A percentile compares a stretch with the other conserved stretches of the same genome.
Evolutionary conservation across 1,284 basidiomycete genomes (phyloP).

Genomic region (Ustilago vetiveriae): DNA sequence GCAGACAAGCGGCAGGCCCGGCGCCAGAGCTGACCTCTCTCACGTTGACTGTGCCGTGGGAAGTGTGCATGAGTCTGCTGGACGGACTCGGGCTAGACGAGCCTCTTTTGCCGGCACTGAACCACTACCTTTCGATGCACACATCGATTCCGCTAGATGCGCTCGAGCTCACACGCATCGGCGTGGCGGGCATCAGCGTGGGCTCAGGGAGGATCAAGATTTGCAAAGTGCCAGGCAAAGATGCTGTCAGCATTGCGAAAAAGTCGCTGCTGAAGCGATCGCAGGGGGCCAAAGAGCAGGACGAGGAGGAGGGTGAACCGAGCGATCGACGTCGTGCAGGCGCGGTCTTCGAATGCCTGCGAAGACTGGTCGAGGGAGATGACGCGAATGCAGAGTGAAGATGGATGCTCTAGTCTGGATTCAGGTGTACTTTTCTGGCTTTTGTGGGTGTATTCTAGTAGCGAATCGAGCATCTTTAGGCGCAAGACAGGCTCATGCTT

Average conservation of each 20-base stretch:
- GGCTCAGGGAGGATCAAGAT: conserved; percentile 46
- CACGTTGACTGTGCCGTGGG: conserved; percentile 49
- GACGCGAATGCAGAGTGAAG: not conserved
- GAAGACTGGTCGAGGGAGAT: conserved; percentile 30
- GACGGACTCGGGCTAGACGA: conserved; percentile 23
- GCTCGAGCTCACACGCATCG: conserved; percentile 36
- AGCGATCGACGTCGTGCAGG: conserved; percentile 37
- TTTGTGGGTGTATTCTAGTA: no score
- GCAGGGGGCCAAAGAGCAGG: not conserved
- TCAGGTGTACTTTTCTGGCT: no score
- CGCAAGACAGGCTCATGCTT: no score
- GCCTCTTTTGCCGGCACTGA: conserved; percentile 41
- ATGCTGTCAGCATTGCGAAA: conserved; percentile 9
- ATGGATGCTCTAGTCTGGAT: no score
- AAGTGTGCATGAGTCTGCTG: conserved; percentile 40
- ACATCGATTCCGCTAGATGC: conserved; percentile 45
- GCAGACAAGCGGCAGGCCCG: conserved; percentile 11
- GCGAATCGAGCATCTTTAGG: not conserved
- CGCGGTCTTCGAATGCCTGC: conserved; percentile 29
- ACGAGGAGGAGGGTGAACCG: conserved; percentile 14
- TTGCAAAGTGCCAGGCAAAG: conserved; percentile 13
- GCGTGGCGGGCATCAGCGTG: conserved; percentile 42
- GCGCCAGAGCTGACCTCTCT: conserved; percentile 36
- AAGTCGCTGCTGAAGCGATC: conserved; percentile 15
- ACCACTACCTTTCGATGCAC: conserved; percentile 39